These are phyloP conservation scores for Wallacemonas sp. DNA, from an alignment of 208 protist genomes.

Conservation along the genomic window DNA sequence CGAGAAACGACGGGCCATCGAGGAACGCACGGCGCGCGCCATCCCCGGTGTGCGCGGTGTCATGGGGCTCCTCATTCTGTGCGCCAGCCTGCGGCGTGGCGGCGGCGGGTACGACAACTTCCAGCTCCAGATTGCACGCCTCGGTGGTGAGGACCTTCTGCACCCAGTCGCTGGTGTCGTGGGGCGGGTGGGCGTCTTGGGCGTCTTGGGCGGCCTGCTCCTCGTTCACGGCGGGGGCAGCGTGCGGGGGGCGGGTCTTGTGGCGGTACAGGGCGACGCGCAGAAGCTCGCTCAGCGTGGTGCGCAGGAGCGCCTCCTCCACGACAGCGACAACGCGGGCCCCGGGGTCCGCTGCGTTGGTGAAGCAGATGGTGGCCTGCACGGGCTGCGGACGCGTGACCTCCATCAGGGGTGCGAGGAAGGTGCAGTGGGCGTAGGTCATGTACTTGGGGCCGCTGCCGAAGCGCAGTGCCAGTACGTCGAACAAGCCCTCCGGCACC, in stretches of 20 bases:
- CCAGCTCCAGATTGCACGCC: not conserved
- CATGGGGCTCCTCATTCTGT: too few relatives aligned
- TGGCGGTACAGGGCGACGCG: constrained; percentile 29
- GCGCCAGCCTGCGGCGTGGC: not conserved
- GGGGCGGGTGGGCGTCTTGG: not conserved
- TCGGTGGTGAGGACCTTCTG: not conserved
- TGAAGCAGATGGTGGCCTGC: constrained; percentile 36
- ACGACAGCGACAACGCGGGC: constrained; percentile 34
- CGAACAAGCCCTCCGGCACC: constrained; percentile 71
- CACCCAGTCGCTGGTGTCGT: not conserved
- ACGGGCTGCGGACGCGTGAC: constrained; percentile 28
- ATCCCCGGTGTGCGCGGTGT: not conserved
- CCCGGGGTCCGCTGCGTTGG: constrained; percentile 13
- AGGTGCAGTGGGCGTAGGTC: constrained; percentile 49
- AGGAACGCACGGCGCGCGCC: not conserved
- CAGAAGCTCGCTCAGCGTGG: constrained; percentile 44
- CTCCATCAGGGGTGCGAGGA: constrained; percentile 27
- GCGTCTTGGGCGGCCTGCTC: not conserved
- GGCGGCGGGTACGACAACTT: not conserved
- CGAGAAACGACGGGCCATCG: not conserved
- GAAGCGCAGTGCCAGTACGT: constrained; percentile 55
- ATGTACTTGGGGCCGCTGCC: constrained; percentile 69
- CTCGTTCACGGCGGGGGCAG: not conserved
- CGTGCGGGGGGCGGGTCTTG: not conserved
- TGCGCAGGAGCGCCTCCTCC: constrained; percentile 45